Conservation (phyloP, 179 eudicot genomes). For the Heliamphora pulchella region DNA sequence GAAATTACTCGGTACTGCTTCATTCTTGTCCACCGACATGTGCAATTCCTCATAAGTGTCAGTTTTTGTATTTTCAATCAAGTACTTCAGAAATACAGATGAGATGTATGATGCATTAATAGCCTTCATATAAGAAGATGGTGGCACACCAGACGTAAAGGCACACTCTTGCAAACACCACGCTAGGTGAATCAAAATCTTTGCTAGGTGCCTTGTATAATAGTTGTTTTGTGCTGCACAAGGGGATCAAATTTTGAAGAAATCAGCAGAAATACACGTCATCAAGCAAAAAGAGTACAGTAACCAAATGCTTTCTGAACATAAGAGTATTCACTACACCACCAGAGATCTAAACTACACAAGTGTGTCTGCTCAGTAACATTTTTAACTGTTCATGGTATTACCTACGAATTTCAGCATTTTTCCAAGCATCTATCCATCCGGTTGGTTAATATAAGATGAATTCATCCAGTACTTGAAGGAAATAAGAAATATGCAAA, state of each 20-base stretch:
- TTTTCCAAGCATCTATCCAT: not conserved
- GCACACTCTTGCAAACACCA: constrained; percentile 79
- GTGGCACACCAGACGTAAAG: constrained; percentile 44
- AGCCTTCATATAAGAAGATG: constrained; percentile 57
- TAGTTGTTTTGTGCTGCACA: constrained; percentile 74
- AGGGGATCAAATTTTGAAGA: constrained; percentile 12
- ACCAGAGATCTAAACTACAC: not conserved
- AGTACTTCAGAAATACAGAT: constrained; percentile 66
- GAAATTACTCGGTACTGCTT: constrained; percentile 48
- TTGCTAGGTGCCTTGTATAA: constrained; percentile 76
- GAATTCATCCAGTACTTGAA: not conserved
- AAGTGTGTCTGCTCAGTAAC: not conserved
- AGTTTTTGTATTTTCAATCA: constrained; percentile 62
- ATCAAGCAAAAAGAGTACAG: not conserved
- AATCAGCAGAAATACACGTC: not conserved
- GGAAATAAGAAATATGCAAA: not conserved
- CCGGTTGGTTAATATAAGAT: not conserved
- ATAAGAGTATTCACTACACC: not conserved
- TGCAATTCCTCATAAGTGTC: constrained; percentile 56
- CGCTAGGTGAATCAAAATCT: constrained; percentile 74
- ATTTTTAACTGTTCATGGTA: not conserved
- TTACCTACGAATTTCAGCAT: not conserved
- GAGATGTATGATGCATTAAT: constrained; percentile 66
- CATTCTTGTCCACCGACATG: constrained; percentile 59
- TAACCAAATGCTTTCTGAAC: not conserved